These are phyloP conservation scores for Clitocybe nebularis DNA, from an alignment of 1,284 basidiomycete genomes.

Conservation along the genomic window DNA sequence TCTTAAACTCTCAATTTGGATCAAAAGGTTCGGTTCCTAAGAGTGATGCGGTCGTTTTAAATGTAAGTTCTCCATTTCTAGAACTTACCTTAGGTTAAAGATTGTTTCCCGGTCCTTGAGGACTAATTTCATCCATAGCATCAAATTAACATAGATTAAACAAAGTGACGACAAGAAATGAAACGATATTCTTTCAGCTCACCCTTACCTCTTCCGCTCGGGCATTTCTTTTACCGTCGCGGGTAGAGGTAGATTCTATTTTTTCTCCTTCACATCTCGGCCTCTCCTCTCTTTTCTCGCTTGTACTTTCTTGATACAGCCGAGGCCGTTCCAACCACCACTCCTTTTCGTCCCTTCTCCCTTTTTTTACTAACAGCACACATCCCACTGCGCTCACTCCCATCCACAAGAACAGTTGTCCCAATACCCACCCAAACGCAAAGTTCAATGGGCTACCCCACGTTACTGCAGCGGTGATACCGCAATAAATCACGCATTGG, in stretches of 20 bases:
- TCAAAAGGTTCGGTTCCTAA: too few species aligned
- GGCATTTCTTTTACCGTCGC: not conserved
- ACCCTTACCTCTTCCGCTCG: too few species aligned
- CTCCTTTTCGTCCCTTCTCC: not conserved
- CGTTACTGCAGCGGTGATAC: constrained; percentile 26
- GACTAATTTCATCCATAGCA: too few species aligned
- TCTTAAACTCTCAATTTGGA: too few species aligned
- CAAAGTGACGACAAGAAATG: not conserved
- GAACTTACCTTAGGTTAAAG: too few species aligned
- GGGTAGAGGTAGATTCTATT: not conserved
- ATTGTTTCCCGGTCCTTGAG: too few species aligned
- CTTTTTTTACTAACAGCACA: not conserved
- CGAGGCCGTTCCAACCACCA: not conserved
- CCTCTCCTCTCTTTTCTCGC: not conserved
- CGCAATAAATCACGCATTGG: constrained; percentile 21
- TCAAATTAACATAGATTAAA: too few species aligned
- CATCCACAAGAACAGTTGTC: constrained; percentile 27
- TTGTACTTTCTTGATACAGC: not conserved
- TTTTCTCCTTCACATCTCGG: not conserved
- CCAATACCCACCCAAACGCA: constrained; percentile 27
- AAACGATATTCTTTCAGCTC: not conserved
- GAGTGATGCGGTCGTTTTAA: too few species aligned
- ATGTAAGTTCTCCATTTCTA: too few species aligned
- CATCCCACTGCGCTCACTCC: constrained; percentile 18
- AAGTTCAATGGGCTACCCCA: constrained; percentile 23